phyloP scores from a whole-genome alignment of 768 basidiomycete species.

The Pholiota conissans region DNA sequence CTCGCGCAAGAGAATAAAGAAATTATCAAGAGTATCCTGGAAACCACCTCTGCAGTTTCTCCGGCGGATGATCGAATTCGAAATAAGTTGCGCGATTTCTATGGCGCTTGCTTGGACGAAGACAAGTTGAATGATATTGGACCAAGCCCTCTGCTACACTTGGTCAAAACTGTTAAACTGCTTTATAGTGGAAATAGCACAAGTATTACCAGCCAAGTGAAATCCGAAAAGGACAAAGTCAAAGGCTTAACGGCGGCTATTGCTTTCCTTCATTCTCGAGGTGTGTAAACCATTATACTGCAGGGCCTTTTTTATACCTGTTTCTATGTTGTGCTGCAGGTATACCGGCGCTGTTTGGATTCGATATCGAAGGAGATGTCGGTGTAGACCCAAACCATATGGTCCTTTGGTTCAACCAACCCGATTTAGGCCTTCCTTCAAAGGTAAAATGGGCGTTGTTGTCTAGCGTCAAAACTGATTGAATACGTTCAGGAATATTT shows the following conservation, averaged over 20 bases:
- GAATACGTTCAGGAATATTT: slow-evolving; percentile 74
- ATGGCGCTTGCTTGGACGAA: slow-evolving; percentile 82
- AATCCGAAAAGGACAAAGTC: slow-evolving; percentile 23
- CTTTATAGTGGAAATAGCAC: slow-evolving; percentile 58
- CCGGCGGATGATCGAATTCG: slow-evolving; percentile 53
- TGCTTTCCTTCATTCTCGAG: slow-evolving; percentile 85
- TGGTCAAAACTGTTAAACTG: slow-evolving; percentile 61
- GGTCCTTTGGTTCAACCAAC: slow-evolving; percentile 84
- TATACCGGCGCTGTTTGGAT: slow-evolving; percentile 75
- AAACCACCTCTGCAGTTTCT: slow-evolving; percentile 38
- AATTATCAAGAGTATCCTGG: slow-evolving; percentile 72
- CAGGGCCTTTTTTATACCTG: background rate
- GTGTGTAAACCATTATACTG: slow-evolving; percentile 32
- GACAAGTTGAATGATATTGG: slow-evolving; percentile 74
- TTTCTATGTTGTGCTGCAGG: slow-evolving; percentile 54
- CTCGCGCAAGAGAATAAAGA: slow-evolving; percentile 77
- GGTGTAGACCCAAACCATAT: slow-evolving; percentile 85
- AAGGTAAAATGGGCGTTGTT: slow-evolving; percentile 49
- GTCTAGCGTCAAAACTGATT: background rate
- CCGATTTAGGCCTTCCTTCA: slow-evolving; percentile 78
- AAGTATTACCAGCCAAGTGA: slow-evolving; percentile 25
- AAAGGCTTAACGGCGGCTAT: slow-evolving; percentile 79
- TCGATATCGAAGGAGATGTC: slow-evolving; percentile 85
- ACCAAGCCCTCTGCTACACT: slow-evolving; percentile 62
- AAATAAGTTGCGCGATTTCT: slow-evolving; percentile 69